Base-by-base conservation (phyloP, 805 yeast genomes). In the Komagataella phaffii region DNA sequence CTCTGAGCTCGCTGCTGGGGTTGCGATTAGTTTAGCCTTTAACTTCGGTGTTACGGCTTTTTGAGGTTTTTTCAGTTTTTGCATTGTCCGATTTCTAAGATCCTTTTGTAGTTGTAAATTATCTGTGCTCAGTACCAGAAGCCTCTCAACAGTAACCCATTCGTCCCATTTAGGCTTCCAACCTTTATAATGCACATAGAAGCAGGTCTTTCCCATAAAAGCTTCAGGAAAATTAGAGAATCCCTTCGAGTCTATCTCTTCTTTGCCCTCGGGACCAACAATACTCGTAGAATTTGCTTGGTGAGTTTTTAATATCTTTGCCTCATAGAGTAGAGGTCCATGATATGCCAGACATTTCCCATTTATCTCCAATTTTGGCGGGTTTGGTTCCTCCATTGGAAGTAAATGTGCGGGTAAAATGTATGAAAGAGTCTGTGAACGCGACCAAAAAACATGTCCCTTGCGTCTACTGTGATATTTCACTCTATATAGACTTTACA, bases 161-260 rank as follows among this genome's bases (percentile, higher is more conserved):
- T 91, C 99, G 63, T 91, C 98, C 96, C 96, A 91, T 53, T 89
- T 81, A 17, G 83, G 67, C 61, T 90, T 91, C 99, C 99, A 91
- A 2, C 99, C 98, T 58, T 83, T 85, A 66, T 91, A 91, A 62
- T 93, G 99, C 17, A 91, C 79, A 57, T 72, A 81, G 65, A 80
- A 90, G 30, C 81, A 61, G 48, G 64, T 57, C n/a, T 55, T 52
- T 3, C 60, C 64, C 6, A 57, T 52, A 43, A 65, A 55, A n/a
- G 60, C 59, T 14, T 57, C 62, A 12, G 67, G 68, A 45, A 64
- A 49, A 14, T 55, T 49, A 24, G 53, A 45, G n/a, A 47, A 53
- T 2, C 50, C 54, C 17, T 51, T 48, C 2, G 66, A 60, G 21
- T 63, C 58, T 44, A 55, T 55, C 8, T 61, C 49, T 18, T 59